Evolutionary conservation across 305 asterid species (phyloP).

Genomic region (Fraxinus dipetala): DNA sequence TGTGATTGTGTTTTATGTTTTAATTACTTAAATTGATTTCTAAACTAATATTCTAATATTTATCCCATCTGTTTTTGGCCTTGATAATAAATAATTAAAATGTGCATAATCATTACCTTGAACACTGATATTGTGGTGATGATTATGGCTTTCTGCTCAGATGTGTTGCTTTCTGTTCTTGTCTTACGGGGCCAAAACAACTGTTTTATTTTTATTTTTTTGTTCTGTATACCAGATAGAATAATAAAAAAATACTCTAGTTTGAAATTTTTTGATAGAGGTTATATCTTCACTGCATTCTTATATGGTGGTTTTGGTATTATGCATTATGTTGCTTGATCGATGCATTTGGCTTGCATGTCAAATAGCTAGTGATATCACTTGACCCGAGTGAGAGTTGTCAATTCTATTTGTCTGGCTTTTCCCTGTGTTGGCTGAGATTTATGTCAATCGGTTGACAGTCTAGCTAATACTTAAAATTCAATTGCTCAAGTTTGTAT

Average conservation of each 20-base stretch:
- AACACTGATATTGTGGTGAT: background rate
- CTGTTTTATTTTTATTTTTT: too few species aligned
- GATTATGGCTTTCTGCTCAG: background rate
- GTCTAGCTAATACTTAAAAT: background rate
- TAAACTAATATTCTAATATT: background rate
- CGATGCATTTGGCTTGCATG: background rate
- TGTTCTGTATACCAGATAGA: background rate
- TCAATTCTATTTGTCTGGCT: background rate
- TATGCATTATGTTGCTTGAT: background rate
- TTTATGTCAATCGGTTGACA: background rate
- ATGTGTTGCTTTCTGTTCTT: background rate
- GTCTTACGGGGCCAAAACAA: background rate
- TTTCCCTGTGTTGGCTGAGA: background rate
- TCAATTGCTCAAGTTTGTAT: background rate
- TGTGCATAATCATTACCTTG: background rate
- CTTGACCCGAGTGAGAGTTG: background rate
- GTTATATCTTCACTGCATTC: background rate
- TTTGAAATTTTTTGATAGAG: background rate
- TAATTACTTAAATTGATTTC: background rate
- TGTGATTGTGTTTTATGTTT: background rate
- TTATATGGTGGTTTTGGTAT: background rate
- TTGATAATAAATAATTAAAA: background rate
- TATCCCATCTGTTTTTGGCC: background rate
- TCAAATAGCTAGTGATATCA: background rate
- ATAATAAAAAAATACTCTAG: background rate